Percentiles rank a stretch among this genome's conserved stretches.
Evolutionary conservation across 1,139 yeast species (phyloP).

Genomic region (Debaryomyces subglobosus): DNA sequence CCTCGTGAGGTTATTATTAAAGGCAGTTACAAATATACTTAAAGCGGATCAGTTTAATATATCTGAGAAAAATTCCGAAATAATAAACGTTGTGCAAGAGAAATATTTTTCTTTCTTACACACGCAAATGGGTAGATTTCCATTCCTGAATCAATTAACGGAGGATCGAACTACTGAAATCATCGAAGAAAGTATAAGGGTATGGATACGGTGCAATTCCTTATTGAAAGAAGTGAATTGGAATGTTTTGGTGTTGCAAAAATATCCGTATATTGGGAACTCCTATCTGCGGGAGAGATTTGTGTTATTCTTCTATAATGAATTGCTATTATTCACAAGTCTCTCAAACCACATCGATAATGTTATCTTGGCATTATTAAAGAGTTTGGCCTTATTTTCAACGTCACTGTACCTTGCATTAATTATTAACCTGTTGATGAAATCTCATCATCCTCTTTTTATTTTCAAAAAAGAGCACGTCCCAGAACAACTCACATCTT

Average conservation of each 20-base stretch:
- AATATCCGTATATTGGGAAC: constrained; percentile 46
- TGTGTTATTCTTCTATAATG: constrained; percentile 31
- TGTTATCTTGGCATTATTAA: constrained; percentile 25
- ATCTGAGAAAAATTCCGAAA: neutral
- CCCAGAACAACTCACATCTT: constrained; percentile 22
- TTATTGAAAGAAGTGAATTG: constrained; percentile 30
- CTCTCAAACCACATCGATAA: constrained; percentile 27
- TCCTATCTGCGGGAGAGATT: constrained; percentile 40
- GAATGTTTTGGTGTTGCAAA: constrained; percentile 42
- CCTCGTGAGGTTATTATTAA: constrained; percentile 2
- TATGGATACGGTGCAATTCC: constrained; percentile 33
- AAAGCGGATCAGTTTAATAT: neutral
- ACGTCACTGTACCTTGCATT: constrained; percentile 29
- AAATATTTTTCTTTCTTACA: constrained; percentile 19
- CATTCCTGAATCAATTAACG: constrained; percentile 28
- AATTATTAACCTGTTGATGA: constrained; percentile 26
- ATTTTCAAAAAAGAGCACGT: constrained; percentile 20
- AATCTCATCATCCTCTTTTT: constrained; percentile 21
- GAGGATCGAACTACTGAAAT: constrained; percentile 25
- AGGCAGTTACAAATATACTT: neutral
- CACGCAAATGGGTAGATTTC: constrained; percentile 41
- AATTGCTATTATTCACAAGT: constrained; percentile 27
- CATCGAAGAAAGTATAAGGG: constrained; percentile 31
- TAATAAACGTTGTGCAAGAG: constrained; percentile 10
- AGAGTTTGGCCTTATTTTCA: constrained; percentile 28